Evolutionary conservation across 257 asterid species (phyloP).

Genomic region (Nicotiana obtusifolia): DNA sequence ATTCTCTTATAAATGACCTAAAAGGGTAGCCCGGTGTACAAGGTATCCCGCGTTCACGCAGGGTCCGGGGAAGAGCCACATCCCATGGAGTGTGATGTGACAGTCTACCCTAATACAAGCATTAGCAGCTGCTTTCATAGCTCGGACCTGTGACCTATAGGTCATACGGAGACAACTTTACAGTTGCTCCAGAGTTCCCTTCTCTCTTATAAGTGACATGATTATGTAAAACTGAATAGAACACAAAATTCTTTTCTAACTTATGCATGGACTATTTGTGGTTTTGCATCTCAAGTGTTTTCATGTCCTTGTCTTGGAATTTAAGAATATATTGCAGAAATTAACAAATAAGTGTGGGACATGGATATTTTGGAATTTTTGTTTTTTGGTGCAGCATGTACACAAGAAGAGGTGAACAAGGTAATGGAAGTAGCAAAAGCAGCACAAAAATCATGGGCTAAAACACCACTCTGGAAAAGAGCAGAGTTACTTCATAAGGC

Average conservation of each 20-base stretch:
- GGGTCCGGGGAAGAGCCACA: no score
- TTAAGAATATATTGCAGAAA: not conserved
- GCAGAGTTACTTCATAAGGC: constrained; percentile 99
- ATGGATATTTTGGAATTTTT: not conserved
- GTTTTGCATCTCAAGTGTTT: not conserved
- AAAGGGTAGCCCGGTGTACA: no score
- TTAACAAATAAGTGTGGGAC: not conserved
- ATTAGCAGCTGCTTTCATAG: no score
- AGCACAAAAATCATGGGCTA: constrained; percentile 85
- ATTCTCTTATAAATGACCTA: not conserved
- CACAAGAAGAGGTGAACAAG: constrained; percentile 94
- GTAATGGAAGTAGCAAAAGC: constrained; percentile 69
- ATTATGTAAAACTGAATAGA: no score
- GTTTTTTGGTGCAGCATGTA: constrained; percentile 50
- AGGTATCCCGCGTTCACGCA: no score
- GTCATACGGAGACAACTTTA: no score
- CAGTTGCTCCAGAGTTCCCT: no score
- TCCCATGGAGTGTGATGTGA: no score
- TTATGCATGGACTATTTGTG: not conserved
- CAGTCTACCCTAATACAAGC: no score
- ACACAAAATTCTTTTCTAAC: no score
- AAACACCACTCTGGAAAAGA: constrained; percentile 90
- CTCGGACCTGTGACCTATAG: no score
- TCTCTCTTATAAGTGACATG: no score
- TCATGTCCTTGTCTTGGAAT: not conserved